phyloP scores from a whole-genome alignment of 805 yeast genomes.

The Kuraishia cidri region DNA sequence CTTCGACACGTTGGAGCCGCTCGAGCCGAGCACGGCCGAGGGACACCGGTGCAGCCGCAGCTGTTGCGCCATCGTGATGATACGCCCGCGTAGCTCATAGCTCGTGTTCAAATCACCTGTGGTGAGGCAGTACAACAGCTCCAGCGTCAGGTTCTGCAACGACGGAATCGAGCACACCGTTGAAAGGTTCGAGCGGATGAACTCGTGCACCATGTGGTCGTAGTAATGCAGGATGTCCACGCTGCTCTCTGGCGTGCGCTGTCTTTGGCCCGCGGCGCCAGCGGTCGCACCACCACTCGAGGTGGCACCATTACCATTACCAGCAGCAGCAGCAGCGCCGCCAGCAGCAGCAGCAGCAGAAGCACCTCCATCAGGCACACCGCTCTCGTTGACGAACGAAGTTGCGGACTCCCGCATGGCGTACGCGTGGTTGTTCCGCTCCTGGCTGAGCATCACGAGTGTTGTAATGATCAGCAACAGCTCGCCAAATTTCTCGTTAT shows the following conservation, averaged over 20 bases:
- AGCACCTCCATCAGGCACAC: too few species aligned
- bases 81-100: conserved; percentile 68
- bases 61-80: conserved; percentile 79
- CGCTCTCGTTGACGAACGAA: neutral
- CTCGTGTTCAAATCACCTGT: conserved; percentile 68
- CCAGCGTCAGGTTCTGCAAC: conserved; percentile 58
- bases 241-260: conserved; percentile 9
- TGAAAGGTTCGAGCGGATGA: conserved; percentile 53
- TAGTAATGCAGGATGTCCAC: conserved; percentile 35
- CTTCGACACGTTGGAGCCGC: conserved; percentile 55
- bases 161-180: conserved; percentile 57
- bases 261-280: neutral
- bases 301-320: too few species aligned
- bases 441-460: conserved; percentile 36
- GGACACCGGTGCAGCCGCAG: conserved; percentile 82
- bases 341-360: too few species aligned
- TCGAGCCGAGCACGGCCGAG: conserved; percentile 63
- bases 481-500: conserved; percentile 50
- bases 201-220: conserved; percentile 53
- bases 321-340: too few species aligned
- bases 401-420: neutral
- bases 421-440: conserved; percentile 12
- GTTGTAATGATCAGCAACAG: conserved; percentile 38
- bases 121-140: conserved; percentile 62
- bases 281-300: neutral